Evolutionary conservation across 805 yeast species (phyloP).

Genomic region (Starmerella cellae): DNA sequence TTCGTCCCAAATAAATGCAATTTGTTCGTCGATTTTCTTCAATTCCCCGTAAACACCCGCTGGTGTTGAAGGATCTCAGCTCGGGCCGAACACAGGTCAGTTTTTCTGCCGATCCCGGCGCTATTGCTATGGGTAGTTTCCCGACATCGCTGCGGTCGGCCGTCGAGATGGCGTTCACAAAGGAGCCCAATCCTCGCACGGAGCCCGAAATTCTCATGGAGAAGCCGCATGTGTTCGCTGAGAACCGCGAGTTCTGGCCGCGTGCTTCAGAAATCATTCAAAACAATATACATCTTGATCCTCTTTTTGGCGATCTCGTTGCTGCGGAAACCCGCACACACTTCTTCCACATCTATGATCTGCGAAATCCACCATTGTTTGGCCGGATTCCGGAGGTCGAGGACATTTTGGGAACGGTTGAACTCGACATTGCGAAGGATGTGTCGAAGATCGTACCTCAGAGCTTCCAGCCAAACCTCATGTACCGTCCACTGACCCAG

Average conservation of each 20-base stretch:
- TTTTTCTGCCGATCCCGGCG: conserved; percentile 17
- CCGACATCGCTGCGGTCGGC: conserved; percentile 9
- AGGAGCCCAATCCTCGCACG: conserved; percentile 17
- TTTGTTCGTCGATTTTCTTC: conserved; percentile 1
- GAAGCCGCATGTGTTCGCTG: conserved; percentile 15
- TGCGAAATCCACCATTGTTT: conserved; percentile 48
- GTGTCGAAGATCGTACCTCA: conserved; percentile 41
- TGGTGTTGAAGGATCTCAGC: conserved; percentile 4
- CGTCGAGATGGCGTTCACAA: conserved; percentile 16
- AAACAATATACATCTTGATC: conserved; percentile 23
- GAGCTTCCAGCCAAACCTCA: conserved; percentile 43
- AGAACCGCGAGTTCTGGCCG: conserved; percentile 20
- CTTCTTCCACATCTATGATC: conserved; percentile 60
- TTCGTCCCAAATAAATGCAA: no score
- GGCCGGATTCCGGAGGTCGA: conserved; percentile 60
- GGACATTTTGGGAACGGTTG: conserved; percentile 57
- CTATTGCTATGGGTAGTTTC: conserved; percentile 22
- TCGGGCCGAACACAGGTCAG: conserved; percentile 12
- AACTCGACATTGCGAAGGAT: conserved; percentile 32
- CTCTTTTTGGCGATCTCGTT: conserved; percentile 23
- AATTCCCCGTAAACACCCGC: conserved; percentile 3
- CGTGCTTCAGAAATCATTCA: conserved; percentile 19
- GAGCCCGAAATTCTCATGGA: conserved; percentile 15
- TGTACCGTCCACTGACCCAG: conserved; percentile 42
- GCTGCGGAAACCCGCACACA: conserved; percentile 32